Conservation (phyloP, 495 filamentous ascomycete genomes). For the Delitschia confertaspora region DNA sequence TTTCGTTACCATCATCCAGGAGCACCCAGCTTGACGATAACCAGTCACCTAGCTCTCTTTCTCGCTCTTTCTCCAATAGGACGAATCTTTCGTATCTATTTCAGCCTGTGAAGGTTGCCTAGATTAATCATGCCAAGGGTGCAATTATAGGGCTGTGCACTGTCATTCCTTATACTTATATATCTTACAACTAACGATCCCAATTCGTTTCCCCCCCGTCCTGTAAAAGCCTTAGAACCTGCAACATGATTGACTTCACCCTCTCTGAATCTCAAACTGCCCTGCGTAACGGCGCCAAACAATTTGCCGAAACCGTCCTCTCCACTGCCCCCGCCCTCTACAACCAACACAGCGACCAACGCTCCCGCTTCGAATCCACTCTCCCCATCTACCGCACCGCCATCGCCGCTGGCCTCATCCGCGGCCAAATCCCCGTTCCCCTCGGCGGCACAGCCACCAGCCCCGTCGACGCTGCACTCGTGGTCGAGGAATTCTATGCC, state of each 20-base stretch:
- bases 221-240: not conserved
- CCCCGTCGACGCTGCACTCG: slow-evolving; percentile 42
- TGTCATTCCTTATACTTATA: too few relatives aligned
- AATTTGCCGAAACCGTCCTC: slow-evolving; percentile 36
- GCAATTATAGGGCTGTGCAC: too few relatives aligned
- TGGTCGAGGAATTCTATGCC: slow-evolving; percentile 46
- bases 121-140: too few relatives aligned
- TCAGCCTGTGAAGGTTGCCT: too few relatives aligned
- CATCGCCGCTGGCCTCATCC: slow-evolving; percentile 40
- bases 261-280: slow-evolving; percentile 33
- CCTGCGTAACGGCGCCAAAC: slow-evolving; percentile 32
- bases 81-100: too few relatives aligned
- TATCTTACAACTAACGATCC: not conserved
- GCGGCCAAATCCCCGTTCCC: slow-evolving; percentile 38
- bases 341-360: slow-evolving; percentile 27
- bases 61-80: too few relatives aligned
- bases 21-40: too few relatives aligned
- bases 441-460: slow-evolving; percentile 40
- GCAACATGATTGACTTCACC: slow-evolving; percentile 37
- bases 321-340: slow-evolving; percentile 34
- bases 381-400: slow-evolving; percentile 40
- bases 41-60: too few relatives aligned
- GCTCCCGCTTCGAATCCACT: slow-evolving; percentile 41
- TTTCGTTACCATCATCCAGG: too few relatives aligned
- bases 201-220: too few relatives aligned